Conservation (phyloP, 352 stramenopile species). For the Halophytophthora polymorphica region DNA sequence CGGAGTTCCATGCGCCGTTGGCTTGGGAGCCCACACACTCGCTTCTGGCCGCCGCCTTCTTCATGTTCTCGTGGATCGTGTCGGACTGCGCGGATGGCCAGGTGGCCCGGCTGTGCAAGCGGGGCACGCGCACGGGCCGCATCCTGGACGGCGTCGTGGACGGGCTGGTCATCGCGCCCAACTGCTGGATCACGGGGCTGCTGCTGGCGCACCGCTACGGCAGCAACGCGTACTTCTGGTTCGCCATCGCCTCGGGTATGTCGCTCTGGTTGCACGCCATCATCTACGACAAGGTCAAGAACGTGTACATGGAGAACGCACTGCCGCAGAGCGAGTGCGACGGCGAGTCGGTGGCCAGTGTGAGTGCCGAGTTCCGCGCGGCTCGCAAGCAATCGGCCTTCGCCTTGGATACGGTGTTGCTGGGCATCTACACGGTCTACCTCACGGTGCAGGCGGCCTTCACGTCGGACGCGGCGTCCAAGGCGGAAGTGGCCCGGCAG, state of each 20-base stretch:
- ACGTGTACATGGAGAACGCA: conserved; percentile 86
- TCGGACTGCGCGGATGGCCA: conserved; percentile 84
- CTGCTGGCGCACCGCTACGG: conserved; percentile 60
- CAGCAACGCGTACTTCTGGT: conserved; percentile 38
- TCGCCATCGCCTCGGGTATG: conserved; percentile 56
- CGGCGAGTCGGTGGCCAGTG: conserved; percentile 75
- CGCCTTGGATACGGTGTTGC: conserved; percentile 63
- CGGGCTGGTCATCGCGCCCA: conserved; percentile 67
- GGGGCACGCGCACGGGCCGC: conserved; percentile 72
- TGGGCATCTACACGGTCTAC: conserved; percentile 81
- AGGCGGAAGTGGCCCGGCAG: conserved; percentile 57
- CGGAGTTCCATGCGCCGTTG: conserved; percentile 72
- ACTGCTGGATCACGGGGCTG: conserved; percentile 60
- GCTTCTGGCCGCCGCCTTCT: conserved; percentile 41
- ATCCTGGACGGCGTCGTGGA: conserved; percentile 82
- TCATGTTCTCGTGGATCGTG: conserved; percentile 86
- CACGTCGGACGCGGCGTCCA: conserved; percentile 60
- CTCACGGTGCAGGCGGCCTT: conserved; percentile 58
- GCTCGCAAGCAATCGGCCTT: conserved; percentile 61
- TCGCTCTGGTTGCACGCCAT: conserved; percentile 79
- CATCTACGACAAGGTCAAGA: conserved; percentile 87
- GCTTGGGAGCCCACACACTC: conserved; percentile 56
- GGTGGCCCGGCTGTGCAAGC: conserved; percentile 78
- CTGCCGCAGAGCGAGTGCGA: conserved; percentile 76
- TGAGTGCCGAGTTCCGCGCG: conserved; percentile 60